Conservation (phyloP, 345 rosid species). For the Aquilaria malaccensis region DNA sequence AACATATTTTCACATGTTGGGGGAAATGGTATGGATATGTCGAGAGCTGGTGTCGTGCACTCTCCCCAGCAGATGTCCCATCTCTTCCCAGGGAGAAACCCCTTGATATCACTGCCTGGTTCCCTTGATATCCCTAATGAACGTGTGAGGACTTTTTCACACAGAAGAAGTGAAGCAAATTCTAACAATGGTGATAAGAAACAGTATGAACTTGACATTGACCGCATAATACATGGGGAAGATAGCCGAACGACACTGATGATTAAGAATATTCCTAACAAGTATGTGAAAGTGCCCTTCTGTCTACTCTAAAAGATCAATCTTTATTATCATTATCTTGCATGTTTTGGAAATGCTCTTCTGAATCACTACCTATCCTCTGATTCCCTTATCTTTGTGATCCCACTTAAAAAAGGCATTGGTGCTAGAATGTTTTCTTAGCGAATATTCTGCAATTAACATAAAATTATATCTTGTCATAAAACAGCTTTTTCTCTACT, state of each 20-base stretch:
- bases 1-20: constrained; percentile 44
- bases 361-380: too few relatives aligned
- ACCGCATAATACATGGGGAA: constrained; percentile 69
- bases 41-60: constrained; percentile 45
- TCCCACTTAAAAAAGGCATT: too few relatives aligned
- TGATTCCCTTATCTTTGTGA: too few relatives aligned
- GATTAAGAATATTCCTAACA: constrained; percentile 98
- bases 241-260: constrained; percentile 86
- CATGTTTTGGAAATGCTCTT: too few relatives aligned
- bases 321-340: too few relatives aligned
- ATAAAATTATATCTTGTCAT: too few relatives aligned
- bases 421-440: too few relatives aligned
- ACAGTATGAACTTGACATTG: constrained; percentile 83
- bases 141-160: constrained; percentile 55
- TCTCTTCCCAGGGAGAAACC: constrained; percentile 61
- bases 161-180: constrained; percentile 70
- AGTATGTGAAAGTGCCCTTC: constrained; percentile 36
- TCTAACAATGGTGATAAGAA: constrained; percentile 70
- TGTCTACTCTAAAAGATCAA: background rate
- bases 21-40: constrained; percentile 52
- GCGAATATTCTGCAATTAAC: too few relatives aligned
- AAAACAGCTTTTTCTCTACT: too few relatives aligned
- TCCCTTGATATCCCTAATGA: constrained; percentile 71
- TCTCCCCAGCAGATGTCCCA: constrained; percentile 71
- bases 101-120: constrained; percentile 50